Evolutionary conservation across 257 asterid genomes (phyloP).

Genomic region (Nemophila menziesii): DNA sequence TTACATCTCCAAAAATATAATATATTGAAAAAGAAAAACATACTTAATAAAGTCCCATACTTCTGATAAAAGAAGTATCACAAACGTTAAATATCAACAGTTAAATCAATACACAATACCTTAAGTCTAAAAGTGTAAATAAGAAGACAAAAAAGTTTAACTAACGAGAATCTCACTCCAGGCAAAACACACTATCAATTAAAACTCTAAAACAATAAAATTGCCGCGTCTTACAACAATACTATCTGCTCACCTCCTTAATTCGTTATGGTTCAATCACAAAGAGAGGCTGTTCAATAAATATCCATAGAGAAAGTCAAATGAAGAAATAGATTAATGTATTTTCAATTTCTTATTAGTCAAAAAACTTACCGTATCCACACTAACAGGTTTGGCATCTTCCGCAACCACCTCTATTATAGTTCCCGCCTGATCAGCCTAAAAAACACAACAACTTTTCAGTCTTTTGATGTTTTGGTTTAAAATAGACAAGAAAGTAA

Average conservation of each 20-base stretch:
- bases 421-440: constrained; percentile 77
- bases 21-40: too few relatives aligned
- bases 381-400: constrained; percentile 75
- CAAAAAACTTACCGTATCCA: constrained; percentile 52
- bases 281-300: constrained; percentile 65
- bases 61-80: not conserved
- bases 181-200: constrained; percentile 3
- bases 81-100: not conserved
- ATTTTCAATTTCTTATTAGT: not conserved
- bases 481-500: not conserved
- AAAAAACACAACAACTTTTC: constrained; percentile 1
- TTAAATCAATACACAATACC: too few relatives aligned
- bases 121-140: not conserved
- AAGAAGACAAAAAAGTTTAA: constrained; percentile 4
- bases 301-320: constrained; percentile 8
- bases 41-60: too few relatives aligned
- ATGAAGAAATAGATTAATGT: not conserved
- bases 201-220: constrained; percentile 12
- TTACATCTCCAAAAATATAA: too few relatives aligned
- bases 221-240: constrained; percentile 16
- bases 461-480: too few relatives aligned
- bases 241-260: constrained; percentile 8
- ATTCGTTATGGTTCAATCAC: constrained; percentile 53
- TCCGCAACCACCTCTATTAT: constrained; percentile 50
- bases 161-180: constrained; percentile 21